Evolutionary conservation across 2,329 filamentous ascomycete genomes (phyloP), one percentile per base, ranked within the genome.

Genomic region (Cercospora brassicicola): DNA sequence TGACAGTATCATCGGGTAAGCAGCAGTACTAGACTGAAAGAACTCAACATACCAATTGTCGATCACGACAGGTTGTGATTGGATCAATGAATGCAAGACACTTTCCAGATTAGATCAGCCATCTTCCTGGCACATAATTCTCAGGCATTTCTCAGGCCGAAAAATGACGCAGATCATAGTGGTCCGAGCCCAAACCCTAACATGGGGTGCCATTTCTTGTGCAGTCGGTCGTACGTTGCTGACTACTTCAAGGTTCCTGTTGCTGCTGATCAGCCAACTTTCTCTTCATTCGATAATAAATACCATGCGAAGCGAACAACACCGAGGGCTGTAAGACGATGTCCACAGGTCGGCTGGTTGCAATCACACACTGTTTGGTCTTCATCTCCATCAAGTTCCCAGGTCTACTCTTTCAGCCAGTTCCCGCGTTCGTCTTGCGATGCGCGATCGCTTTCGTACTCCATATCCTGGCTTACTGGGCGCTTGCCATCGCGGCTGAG

Each of bases 311-410:
- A 15, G 2, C 15, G 36, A 42, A 7, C 36, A 9, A 6, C 2
- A 26, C 26, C 0, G 11, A 51, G 10, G 10, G 2, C 18, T 13
- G 2, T 2, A 23, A 18, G 4, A 51, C 36, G 42, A 63, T 63
- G 61, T 63, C 61, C 45, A 63, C 61, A 31, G 61, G 48, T 10
- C 45, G 48, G 13, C 30, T 63, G 28, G 61, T 63, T 3, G 61
- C 61, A 39, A 53, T 48, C 3, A 26, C 42, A 4, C 61, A 63
- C 48, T 63, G 61, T 30, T 30, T 57, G 15, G 20, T 57, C 62
- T 45, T 64, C 62, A 56, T 57, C 62, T 56, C 51, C n/a, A 30
- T 64, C 48, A 36, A 56, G 28, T 7, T 63, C 4, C 61, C 61
- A 13, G 28, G 26, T 26, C 48, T 64, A 15, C 48, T 64, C 1